A percentile compares a stretch with the other conserved stretches of the same genome.
Evolutionary conservation across 1,139 yeast species (phyloP).

Genomic region (Meyerozyma smithsonii): DNA sequence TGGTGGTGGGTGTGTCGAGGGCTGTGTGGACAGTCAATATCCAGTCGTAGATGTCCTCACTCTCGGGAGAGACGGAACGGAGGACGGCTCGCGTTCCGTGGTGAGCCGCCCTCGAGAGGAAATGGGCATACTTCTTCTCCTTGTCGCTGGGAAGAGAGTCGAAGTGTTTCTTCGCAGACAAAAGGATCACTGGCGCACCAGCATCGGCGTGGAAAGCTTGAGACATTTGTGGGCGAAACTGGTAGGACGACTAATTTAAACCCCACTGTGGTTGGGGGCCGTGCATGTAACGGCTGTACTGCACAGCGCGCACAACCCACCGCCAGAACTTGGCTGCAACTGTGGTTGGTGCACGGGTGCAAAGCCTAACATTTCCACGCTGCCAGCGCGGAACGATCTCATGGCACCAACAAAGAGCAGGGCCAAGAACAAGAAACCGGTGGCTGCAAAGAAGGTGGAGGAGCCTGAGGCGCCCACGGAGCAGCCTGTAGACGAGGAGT

Average conservation of each 20-base stretch:
- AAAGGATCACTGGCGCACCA: constrained; percentile 39
- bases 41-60: constrained; percentile 69
- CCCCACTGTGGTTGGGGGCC: not conserved
- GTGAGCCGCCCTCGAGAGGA: constrained; percentile 76
- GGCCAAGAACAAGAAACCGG: not conserved
- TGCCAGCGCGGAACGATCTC: too few relatives aligned
- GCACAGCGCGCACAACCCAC: too few relatives aligned
- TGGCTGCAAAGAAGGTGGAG: not conserved
- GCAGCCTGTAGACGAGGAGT: constrained; percentile 5
- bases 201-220: constrained; percentile 33
- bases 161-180: constrained; percentile 42
- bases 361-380: too few relatives aligned
- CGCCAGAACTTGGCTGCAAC: too few relatives aligned
- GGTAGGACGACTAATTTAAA: not conserved
- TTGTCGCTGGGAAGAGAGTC: constrained; percentile 30
- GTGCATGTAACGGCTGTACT: not conserved
- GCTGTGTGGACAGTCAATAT: constrained; percentile 52
- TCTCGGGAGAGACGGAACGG: constrained; percentile 80
- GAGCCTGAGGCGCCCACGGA: not conserved
- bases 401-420: not conserved
- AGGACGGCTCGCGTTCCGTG: constrained; percentile 76
- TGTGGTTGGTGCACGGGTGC: too few relatives aligned
- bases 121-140: constrained; percentile 68
- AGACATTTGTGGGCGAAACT: constrained; percentile 9
- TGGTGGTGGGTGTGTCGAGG: constrained; percentile 41